Base-by-base conservation (phyloP, 768 basidiomycete genomes). In the Auricularia sp. region DNA sequence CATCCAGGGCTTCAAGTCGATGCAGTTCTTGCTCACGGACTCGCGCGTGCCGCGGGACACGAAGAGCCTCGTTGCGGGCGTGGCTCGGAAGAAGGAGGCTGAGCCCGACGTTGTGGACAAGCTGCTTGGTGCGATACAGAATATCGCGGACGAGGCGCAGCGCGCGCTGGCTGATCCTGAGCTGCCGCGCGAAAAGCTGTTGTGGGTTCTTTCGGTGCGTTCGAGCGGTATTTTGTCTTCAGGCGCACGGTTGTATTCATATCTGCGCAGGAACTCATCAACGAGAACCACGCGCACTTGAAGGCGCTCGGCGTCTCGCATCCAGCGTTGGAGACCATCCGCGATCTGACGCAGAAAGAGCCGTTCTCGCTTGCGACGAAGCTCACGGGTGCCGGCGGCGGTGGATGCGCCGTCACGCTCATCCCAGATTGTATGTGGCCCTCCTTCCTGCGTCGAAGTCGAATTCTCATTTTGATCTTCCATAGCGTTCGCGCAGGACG, bases 331-430 rank as follows among this genome's bases (percentile, higher is more conserved):
- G 97, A 99, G 74, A 76, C 80, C 23, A 93, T 98, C 68, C 84
- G 86, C 63, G 75, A 79, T n/a, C 86, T 82, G 68, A 91, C 93
- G 0, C 74, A 77, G 10, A 79, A 81, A 10, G 71, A 77, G 66
- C 87, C 87, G 7, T 90, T 87, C 76, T 76, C 77, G 10, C 78
- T 98, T 60, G 86, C 85, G 70, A 94, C 93, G n/a, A 97, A 98
- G 78, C 77, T 99, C 64, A 99, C 97, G 6, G 97, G 97, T 51
- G 96, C 97, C 7, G 97, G 97, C 36, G 97, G 97, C 47, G 97
- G 97, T 33, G 97, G 97, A n/a, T 98, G 97, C 72, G 88, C 94
- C 3, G 93, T 98, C 36, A 96, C 95, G 12, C 83, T 98, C 42
- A 81, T 99, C 62, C 97, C 97, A 62, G 94, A 98, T 77, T 84